phyloP scores from a whole-genome alignment of 2,329 filamentous ascomycete genomes.

The Xylariales sp. region DNA sequence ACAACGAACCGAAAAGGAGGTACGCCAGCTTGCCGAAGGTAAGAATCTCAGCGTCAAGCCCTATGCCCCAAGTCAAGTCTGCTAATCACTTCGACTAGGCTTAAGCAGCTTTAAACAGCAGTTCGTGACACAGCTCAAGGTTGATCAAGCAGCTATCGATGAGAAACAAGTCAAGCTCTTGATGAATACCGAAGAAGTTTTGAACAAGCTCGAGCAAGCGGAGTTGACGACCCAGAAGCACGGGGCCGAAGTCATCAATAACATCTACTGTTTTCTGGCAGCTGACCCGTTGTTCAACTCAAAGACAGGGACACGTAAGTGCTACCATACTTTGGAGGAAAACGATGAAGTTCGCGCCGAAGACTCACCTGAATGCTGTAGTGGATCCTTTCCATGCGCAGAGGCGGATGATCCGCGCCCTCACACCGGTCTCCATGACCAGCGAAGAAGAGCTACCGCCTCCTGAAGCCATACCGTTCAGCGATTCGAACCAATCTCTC shows the following conservation, averaged over 20 bases:
- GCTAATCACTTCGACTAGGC: not conserved
- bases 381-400: conserved; percentile 6
- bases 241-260: conserved; percentile 7
- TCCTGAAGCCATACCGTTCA: not conserved
- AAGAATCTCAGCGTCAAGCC: not conserved
- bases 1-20: not conserved
- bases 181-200: not conserved
- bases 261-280: conserved; percentile 11
- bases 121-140: conserved; percentile 3
- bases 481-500: not conserved
- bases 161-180: not conserved
- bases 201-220: not conserved
- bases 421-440: not conserved
- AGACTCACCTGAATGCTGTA: not conserved
- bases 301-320: conserved; percentile 12
- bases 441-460: not conserved
- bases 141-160: conserved; percentile 6
- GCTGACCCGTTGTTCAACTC: conserved; percentile 10
- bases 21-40: conserved; percentile 4
- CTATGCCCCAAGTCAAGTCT: not conserved
- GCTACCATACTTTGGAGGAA: no score
- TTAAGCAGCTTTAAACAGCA: conserved; percentile 2
- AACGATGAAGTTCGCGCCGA: not conserved
- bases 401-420: not conserved
- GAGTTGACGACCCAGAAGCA: not conserved